Evolutionary conservation across 257 asterid species (phyloP), one percentile per base, ranked within the genome.

Genomic region (Osmanthus fragrans): DNA sequence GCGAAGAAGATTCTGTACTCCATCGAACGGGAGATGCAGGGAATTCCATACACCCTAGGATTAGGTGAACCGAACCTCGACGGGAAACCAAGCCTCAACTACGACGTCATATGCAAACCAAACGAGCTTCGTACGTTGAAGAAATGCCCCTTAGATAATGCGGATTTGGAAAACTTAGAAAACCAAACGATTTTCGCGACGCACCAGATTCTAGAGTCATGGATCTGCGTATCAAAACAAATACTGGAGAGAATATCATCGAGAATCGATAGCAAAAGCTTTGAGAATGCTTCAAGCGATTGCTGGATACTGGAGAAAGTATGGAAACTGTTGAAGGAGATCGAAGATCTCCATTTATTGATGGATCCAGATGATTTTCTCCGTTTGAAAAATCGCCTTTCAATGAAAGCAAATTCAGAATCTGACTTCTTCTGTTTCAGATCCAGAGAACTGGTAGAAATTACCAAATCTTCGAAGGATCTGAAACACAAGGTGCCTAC

Each of bases 301-400:
- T 89, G 95, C 75, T 92, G 96, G 97, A 56, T 87, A 8, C 87
- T 92, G 4, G 97, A 92, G 25, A 94, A 84, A 54, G 87, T 89
- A 5, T 92, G 98, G 99, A 58, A 45, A 40, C 47, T 94, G 0
- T 29, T 90, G 7, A 81, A 68, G 23, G 87, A 89, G 71, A 88
- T 94, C n/a, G 96, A 90, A 71, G 93, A 94, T 51, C 72, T 93
- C 42, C 96, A 88, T 70, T 77, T 91, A 10, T 72, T 91, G 12
- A 93, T 92, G 96, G 99, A 94, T 78, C 99, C 97, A 0, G 92
- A 90, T 75, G 97, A 94, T 81, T 94, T 94, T 73, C 71, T 94
- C 60, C 88, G 89, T n/a, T 85, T 94, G 66, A 92, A 91, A 86
- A 87, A 80, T 77, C 95, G 91, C 71, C 75, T 94, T 25, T 79